Percentiles rank a stretch among this genome's conserved stretches.
phyloP scores from a whole-genome alignment of 805 yeast species.

The Blastobotrys chiropterorum region DNA sequence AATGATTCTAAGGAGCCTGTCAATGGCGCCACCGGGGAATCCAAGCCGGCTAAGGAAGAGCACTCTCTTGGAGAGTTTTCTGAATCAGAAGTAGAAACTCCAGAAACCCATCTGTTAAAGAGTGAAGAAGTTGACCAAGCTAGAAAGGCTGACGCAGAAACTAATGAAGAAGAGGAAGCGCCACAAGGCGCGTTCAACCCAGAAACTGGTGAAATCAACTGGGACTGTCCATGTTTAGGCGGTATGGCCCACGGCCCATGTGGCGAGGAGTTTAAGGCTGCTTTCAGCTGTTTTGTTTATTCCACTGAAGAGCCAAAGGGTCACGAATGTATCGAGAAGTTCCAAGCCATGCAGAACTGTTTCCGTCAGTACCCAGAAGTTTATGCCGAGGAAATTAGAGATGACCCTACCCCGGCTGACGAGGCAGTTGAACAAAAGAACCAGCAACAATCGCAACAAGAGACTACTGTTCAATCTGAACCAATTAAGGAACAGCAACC shows the following conservation, averaged over 20 bases:
- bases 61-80: not conserved
- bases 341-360: slow-evolving; percentile 88
- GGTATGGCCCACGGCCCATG: slow-evolving; percentile 99
- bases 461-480: slow-evolving; percentile 12
- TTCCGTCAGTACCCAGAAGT: slow-evolving; percentile 90
- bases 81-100: slow-evolving; percentile 1
- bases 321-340: slow-evolving; percentile 85
- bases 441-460: not conserved
- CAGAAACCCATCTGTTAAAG: slow-evolving; percentile 1
- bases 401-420: slow-evolving; percentile 44
- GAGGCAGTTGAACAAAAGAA: slow-evolving; percentile 8
- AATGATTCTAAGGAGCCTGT: slow-evolving; percentile 1
- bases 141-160: not conserved
- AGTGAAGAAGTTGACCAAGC: not conserved
- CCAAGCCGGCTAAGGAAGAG: not conserved
- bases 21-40: no score
- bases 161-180: slow-evolving; percentile 14
- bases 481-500: slow-evolving; percentile 6
- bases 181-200: slow-evolving; percentile 78
- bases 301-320: slow-evolving; percentile 96
- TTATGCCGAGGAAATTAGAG: slow-evolving; percentile 85
- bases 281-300: slow-evolving; percentile 91
- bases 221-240: slow-evolving; percentile 99
- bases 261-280: slow-evolving; percentile 91
- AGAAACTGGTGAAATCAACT: slow-evolving; percentile 96